phyloP scores from a whole-genome alignment of 108 stramenopile genomes.

The Chaetoceros muelleri region DNA sequence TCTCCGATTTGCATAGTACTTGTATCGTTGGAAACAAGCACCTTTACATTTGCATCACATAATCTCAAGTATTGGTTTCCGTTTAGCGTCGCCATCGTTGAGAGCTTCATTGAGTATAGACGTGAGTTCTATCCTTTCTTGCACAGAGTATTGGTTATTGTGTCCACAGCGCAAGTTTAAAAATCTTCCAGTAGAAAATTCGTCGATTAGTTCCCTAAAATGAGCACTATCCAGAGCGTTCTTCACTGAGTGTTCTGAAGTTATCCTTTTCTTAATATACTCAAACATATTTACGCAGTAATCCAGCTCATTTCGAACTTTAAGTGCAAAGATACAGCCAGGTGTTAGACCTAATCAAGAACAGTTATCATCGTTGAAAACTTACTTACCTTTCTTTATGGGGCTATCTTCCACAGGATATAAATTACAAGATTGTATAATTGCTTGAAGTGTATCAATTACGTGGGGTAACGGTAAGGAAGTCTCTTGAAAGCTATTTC shows the following conservation, averaged over 20 bases:
- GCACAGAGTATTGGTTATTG: constrained; percentile 65
- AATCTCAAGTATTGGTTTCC: no score
- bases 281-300: constrained; percentile 57
- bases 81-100: no score
- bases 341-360: no score
- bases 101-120: constrained; percentile 7
- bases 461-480: background rate
- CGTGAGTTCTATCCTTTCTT: constrained; percentile 43
- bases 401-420: background rate
- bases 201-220: constrained; percentile 15
- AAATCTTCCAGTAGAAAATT: constrained; percentile 43
- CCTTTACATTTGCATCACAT: no score
- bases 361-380: no score
- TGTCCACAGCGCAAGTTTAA: constrained; percentile 80
- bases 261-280: constrained; percentile 46
- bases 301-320: constrained; percentile 49
- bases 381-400: constrained; percentile 14
- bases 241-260: constrained; percentile 24
- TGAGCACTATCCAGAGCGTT: constrained; percentile 19
- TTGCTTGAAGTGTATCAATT: background rate
- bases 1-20: no score
- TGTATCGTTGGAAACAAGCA: no score
- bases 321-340: no score
- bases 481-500: background rate
- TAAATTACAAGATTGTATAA: background rate